Evolutionary conservation across 2,329 filamentous ascomycete species (phyloP).

Genomic region (Fusarium siculi): DNA sequence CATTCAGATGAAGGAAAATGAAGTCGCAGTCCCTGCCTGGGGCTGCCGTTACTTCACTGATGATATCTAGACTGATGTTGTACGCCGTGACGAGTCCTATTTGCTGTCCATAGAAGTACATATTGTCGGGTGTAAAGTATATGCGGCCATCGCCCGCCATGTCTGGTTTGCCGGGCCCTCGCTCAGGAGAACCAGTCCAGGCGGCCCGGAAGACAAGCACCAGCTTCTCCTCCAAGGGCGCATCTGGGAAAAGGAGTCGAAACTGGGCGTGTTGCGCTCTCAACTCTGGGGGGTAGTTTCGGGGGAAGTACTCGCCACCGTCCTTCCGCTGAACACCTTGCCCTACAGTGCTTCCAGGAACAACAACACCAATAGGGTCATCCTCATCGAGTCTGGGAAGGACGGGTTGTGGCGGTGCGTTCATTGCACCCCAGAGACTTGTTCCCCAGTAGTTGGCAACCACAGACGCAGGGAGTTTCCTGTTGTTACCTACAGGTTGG

Average conservation of each 20-base stretch:
- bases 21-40: conserved; percentile 93
- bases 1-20: conserved; percentile 81
- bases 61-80: conserved; percentile 76
- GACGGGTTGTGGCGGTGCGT: conserved; percentile 45
- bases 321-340: conserved; percentile 47
- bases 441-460: conserved; percentile 96
- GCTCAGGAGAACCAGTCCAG: conserved; percentile 70
- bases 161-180: conserved; percentile 53
- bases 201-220: conserved; percentile 93
- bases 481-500: conserved; percentile 72
- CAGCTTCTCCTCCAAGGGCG: conserved; percentile 80
- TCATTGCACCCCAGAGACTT: conserved; percentile 72
- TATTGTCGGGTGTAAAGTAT: conserved; percentile 85
- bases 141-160: conserved; percentile 77
- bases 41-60: conserved; percentile 89
- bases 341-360: conserved; percentile 48
- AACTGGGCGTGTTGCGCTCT: conserved; percentile 93
- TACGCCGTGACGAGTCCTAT: conserved; percentile 90
- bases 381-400: conserved; percentile 51
- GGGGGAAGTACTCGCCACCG: conserved; percentile 69
- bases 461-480: conserved; percentile 82
- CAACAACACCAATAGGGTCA: conserved; percentile 55
- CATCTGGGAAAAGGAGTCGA: conserved; percentile 86
- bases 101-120: conserved; percentile 98
- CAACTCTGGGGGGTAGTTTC: conserved; percentile 82